Evolutionary conservation across 345 rosid genomes (phyloP).

Genomic region (Microthlaspi erraticum): DNA sequence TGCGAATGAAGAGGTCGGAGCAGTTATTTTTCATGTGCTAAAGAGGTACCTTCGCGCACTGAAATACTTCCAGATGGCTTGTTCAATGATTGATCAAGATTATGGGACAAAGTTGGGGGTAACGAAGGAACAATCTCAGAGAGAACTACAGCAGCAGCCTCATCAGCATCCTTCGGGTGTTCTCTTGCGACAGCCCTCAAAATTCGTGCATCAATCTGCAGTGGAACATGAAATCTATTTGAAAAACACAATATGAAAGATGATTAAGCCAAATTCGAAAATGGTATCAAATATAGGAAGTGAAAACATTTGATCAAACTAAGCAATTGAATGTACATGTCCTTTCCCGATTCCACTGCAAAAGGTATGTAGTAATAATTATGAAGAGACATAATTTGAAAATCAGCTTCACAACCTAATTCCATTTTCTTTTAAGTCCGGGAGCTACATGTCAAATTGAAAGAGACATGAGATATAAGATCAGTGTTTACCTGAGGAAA

Average conservation of each 20-base stretch:
- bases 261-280: not conserved
- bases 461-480: not conserved
- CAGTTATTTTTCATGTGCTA: not conserved
- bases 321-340: not conserved
- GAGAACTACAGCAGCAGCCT: conserved; percentile 76
- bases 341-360: no score
- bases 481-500: conserved; percentile 76
- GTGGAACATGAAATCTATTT: not conserved
- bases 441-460: not conserved
- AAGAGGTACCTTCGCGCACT: conserved; percentile 50
- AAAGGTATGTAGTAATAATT: no score
- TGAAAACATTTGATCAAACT: not conserved
- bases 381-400: not conserved
- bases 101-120: conserved; percentile 30
- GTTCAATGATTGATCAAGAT: conserved; percentile 22
- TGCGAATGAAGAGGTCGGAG: conserved; percentile 17
- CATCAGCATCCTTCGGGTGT: conserved; percentile 68
- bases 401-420: not conserved
- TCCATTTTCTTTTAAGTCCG: not conserved
- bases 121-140: conserved; percentile 68
- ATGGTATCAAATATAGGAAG: not conserved
- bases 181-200: conserved; percentile 91
- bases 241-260: not conserved
- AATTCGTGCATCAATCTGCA: conserved; percentile 74
- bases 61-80: conserved; percentile 29